Base-by-base conservation (phyloP, 148 eudicot genomes). In the Diospyros kaki region DNA sequence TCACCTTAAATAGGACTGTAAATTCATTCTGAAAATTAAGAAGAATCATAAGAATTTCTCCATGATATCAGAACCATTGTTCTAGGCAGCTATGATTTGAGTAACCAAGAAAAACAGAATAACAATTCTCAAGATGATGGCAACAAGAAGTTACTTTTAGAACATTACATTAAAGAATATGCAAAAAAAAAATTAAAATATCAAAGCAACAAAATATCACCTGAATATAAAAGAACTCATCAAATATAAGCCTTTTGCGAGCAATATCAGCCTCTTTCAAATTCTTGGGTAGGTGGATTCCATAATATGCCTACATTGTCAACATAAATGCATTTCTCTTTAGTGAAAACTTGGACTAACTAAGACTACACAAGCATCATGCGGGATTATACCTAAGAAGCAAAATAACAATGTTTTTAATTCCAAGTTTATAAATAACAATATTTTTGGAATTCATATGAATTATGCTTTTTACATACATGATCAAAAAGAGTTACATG, bases 191-290 rank as follows among this genome's bases (percentile, higher is more conserved):
- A 46, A 1, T 11, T 11, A 60, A 58, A 60, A 28, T 60, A 18
- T 12, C 1, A 48, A 39, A 61, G 38, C 67, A 61, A 38, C 39
- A 45, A 44, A 15, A 38, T 77, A 46, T 64, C 73, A 92, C 98
- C 98, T 94, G 98, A 75, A 94, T 87, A 82, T 94, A 92, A 81
- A 94, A 94, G 86, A 94, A 94, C 82, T 94, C 98, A 59, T 94
- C 98, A 87, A 94, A 94, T 79, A 94, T 84, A 79, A 92, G 87
- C 84, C 98, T 89, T 84, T 69, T 89, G 80, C 97, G 97, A 79
- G 98, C 98, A 81, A 82, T 80, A 77, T 92, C 89, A 74, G 98
- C 98, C 75, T 83, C 82, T 63, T 68, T 72, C 68, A 94, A 68
- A 81, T 79, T 81, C 77, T 80, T 82, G 54, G 98, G 98, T 81